Base-by-base conservation (phyloP, 805 yeast species). In the Hanseniaspora opuntiae region DNA sequence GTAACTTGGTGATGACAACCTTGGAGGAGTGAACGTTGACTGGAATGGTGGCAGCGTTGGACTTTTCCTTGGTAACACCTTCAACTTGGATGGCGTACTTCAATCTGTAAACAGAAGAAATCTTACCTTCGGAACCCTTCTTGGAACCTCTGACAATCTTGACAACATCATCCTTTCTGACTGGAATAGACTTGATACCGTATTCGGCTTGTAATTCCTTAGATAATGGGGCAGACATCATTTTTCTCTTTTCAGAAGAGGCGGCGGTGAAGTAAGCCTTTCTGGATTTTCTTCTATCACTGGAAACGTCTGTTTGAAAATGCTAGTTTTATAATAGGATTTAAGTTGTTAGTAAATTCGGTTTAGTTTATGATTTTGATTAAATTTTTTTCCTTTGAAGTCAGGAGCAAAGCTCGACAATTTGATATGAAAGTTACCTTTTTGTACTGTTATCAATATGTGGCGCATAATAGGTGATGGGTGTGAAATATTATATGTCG, bases 221-320 rank as follows among this genome's bases (percentile, higher is more conserved):
- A 68, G 97, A 90, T 71, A 93, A 82, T 70, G 97, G 97, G 73
- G 98, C 97, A 69, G 97, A 85, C 83, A 93, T 78, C 74, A 93
- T 77, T 65, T 75, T 77, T 79, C 97, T 86, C 79, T 97, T 86
- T 71, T 78, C 86, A 65, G 90, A 84, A 63, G 98, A 90, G 70
- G 97, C 94, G 66, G 98, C 94, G 69, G 78, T 79, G 90, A 93
- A 93, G 84, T 93, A 86, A 75, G 97, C 97, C 86, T 93, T 93
- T 86, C 98, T 89, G 75, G 97, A 81, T 84, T 93, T 93, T 76
- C 95, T 85, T 82, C 98, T 93, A 73, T 96, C 89, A 74, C 95
- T 83, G 70, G 98, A 88, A 75, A 93, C 97, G 96, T 93, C 96
- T 85, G 60, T 50, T 45, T 50, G 39, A 4, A 42, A 54, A 25